Evolutionary conservation across 202 grass and related monocot genomes (phyloP), one percentile per base, ranked within the genome.

Genomic region (Digitaria exilis): DNA sequence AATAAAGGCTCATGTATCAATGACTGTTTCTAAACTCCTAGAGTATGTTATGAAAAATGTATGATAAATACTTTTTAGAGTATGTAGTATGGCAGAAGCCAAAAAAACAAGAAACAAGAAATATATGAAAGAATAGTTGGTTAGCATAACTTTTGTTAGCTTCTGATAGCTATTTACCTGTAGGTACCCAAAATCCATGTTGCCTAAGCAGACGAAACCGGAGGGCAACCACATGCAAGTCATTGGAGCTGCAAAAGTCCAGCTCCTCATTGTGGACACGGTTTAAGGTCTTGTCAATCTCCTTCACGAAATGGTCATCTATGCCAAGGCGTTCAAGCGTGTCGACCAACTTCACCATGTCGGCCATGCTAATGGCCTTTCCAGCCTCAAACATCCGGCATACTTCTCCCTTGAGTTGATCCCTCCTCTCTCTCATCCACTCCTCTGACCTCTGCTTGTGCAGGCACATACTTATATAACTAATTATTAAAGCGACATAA

Each of bases 161-260:
- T 44, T 44, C 42, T 44, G 9, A 44, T 44, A 44, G 1, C 7
- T 11, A 28, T 12, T 51, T 88, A 91, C 82, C 78, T 60, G 73
- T 0, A 28, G 79, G 44, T 12, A 67, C 56, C 72, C 70, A 24
- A 37, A 79, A 83, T 4, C 75, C 83, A 9, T 92, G 74, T 49
- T 92, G 73, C 18, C 87, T 89, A 19, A 89, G 80, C 6, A 89
- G n/a, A 18, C 83, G 14, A 76, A 89, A 92, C 12, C 54, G 26
- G 50, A 88, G 83, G 44, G 75, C 74, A 19, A 80, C 83, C 14
- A 79, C 66, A 45, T 89, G 25, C 42, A 86, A 43, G 37, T 55
- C 55, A 14, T 26, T 13, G 10, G 22, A 58, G 22, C 1, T 26
- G 22, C 3, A 9, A 26, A 26, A 58, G 10, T 13, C 55, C 9